Percentiles rank a stretch among this genome's conserved stretches.
These are phyloP conservation scores for Trichomonas vaginalis DNA, from an alignment of 208 protist genomes.

Conservation along the genomic window DNA sequence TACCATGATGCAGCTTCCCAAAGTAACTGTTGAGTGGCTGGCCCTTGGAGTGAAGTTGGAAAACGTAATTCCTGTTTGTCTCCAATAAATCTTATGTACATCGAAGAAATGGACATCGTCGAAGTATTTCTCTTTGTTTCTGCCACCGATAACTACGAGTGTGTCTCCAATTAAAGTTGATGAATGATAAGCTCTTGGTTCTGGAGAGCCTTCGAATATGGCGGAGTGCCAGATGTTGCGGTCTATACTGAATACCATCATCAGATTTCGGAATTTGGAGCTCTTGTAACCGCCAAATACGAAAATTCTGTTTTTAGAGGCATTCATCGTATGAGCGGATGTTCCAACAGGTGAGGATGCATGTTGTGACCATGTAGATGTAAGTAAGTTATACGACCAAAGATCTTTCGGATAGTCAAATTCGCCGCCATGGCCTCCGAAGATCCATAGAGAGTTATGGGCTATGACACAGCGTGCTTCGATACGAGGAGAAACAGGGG, in stretches of 20 bases:
- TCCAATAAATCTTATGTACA: neutral
- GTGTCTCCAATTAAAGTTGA: neutral
- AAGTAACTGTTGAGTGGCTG: neutral
- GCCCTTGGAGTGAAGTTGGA: neutral
- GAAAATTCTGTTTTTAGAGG: neutral
- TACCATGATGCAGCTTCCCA: neutral
- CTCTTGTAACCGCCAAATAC: neutral
- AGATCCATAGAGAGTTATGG: neutral
- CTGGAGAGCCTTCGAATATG: neutral
- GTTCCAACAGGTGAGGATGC: neutral
- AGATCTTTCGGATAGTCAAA: neutral
- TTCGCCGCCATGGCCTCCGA: neutral
- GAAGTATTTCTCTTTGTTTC: neutral
- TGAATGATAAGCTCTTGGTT: neutral
- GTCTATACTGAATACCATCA: neutral
- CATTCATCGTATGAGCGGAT: neutral
- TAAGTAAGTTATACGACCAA: neutral
- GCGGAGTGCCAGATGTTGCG: neutral
- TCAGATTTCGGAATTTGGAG: neutral
- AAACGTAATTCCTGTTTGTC: neutral
- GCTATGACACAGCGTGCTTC: neutral
- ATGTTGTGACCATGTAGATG: neutral
- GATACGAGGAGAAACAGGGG: neutral
- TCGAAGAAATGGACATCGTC: neutral
- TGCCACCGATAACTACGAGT: neutral